Evolutionary conservation across 2,329 filamentous ascomycete genomes (phyloP), one percentile per base, ranked within the genome.

Genomic region (Pseudogymnoascus verrucosus): DNA sequence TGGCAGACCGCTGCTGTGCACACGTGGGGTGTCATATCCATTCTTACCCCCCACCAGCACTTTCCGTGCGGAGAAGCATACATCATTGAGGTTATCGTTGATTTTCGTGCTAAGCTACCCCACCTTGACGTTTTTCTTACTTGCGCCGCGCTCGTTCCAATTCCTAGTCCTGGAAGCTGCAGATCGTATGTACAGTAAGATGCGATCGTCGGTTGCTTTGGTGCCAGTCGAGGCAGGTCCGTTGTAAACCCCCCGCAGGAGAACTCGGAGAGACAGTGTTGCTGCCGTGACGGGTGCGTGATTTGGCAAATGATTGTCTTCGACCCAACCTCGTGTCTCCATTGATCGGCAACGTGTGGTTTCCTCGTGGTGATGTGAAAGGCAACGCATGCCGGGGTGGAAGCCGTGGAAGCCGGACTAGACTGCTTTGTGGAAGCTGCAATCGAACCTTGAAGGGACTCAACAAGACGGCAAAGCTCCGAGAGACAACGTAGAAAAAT

Each of bases 321-420:
- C 28, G 5, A 34, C 19, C 14, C 26, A 11, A 19, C 51, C 51
- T 57, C 51, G 51, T 57, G 51, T 31, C 51, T 57, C 26, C 51
- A 34, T 57, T 34, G 51, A 57, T 57, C 51, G 10, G 12, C 51
- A 57, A 34, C 28, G 26, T 57, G 28, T 57, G 26, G 51, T 19
- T 57, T 57, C 26, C 51, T 57, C 51, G 51, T 57, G 51, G 51
- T 57, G 51, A 34, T 31, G 8, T 34, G 51, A 34, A 31, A 10
- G 28, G 26, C 10, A 54, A 14, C 4, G 26, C 28, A 57, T 5
- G 5, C 5, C n/a, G n/a, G 51, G 16, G 26, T 57, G 51, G 51
- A 57, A 57, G 51, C 51, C 51, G 28, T 57, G 51, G n/a, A 34
- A 57, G 51, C 51, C 51, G 51, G 26, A 14, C 26, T 57, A 57